Base-by-base conservation (phyloP, 1,139 yeast species). In the Suhomyces anneliseae region DNA sequence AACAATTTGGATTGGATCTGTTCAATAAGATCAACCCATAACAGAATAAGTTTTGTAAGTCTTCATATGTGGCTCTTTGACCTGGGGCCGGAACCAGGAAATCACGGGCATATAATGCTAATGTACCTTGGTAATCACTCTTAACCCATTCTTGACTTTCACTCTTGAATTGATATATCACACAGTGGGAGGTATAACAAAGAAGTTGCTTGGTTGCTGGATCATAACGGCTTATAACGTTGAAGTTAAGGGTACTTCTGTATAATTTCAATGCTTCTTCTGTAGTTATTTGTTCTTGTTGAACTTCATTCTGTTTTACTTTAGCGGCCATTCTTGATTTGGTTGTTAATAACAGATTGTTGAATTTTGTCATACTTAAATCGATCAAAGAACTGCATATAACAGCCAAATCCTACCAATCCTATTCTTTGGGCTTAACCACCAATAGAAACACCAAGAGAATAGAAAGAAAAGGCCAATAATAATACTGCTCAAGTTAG, bases 221-320 rank as follows among this genome's bases (percentile, higher is more conserved):
- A 61, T 92, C 98, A 63, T 90, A 92, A 49, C 93, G 78, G 35
- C 86, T 81, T 36, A 92, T 82, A 37, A 92, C 97, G 58, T 87
- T 84, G 68, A 81, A 86, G 56, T 92, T 90, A 53, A 88, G 72
- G 0, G 90, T 85, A 54, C 81, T 83, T 43, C 84, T 75, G 59
- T 83, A 86, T 36, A 86, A 76, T 45, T 83, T 86, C 45, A 79
- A 60, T 1, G 79, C 79, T 49, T 69, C 72, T 27, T 67, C 63
- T 5, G 68, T 54, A 9, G 68, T 57, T 27, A 54, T 52, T 32
- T 53, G 52, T 36, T 54, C 58, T 38, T 53, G 51, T 12, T 43
- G 32, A 9, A 42, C 47, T 6, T 41, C 40, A 15, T 40, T 50
- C 36, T 42, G 42, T 36, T 47, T 48, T 27, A 10, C 42, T 38